These are phyloP conservation scores for Hanseniaspora hatyaiensis DNA, from an alignment of 805 yeast species.

Conservation along the genomic window DNA sequence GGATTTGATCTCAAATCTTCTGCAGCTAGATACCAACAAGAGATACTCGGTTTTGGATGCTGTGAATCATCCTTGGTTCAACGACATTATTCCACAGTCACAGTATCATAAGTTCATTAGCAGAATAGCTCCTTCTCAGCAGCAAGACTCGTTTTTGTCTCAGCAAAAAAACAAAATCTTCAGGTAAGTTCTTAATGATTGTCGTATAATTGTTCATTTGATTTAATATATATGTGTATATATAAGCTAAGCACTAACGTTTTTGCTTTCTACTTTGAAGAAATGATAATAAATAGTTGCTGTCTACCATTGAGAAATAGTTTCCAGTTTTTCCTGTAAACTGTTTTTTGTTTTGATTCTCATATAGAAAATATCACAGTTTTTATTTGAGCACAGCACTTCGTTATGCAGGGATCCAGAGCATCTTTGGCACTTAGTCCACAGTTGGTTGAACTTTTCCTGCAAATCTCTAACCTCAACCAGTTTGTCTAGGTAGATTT, in stretches of 20 bases:
- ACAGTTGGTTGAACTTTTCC: constrained; percentile 68
- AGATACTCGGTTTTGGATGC: constrained; percentile 78
- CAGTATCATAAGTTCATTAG: constrained; percentile 23
- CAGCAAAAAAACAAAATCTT: constrained; percentile 6
- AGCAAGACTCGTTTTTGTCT: constrained; percentile 9
- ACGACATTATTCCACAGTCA: constrained; percentile 17
- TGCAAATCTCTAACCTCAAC: constrained; percentile 72
- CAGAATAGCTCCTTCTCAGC: constrained; percentile 15
- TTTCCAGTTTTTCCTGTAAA: constrained; percentile 31
- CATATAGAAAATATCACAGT: constrained; percentile 97
- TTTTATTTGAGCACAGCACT: constrained; percentile 86
- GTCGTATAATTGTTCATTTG: too few relatives aligned
- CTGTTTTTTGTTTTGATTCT: constrained; percentile 46
- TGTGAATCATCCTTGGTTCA: constrained; percentile 80
- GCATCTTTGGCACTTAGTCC: constrained; percentile 98
- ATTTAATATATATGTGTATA: not conserved
- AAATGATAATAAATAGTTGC: not conserved
- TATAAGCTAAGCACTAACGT: not conserved
- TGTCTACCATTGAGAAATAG: constrained; percentile 35
- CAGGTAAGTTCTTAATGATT: not conserved
- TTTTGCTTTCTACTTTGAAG: too few relatives aligned
- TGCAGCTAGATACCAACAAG: constrained; percentile 52
- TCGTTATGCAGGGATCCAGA: constrained; percentile 94
- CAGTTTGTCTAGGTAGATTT: constrained; percentile 67
- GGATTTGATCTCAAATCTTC: constrained; percentile 51